Evolutionary conservation across 768 basidiomycete species (phyloP).

Genomic region (Trichaptum fuscoviolaceum): DNA sequence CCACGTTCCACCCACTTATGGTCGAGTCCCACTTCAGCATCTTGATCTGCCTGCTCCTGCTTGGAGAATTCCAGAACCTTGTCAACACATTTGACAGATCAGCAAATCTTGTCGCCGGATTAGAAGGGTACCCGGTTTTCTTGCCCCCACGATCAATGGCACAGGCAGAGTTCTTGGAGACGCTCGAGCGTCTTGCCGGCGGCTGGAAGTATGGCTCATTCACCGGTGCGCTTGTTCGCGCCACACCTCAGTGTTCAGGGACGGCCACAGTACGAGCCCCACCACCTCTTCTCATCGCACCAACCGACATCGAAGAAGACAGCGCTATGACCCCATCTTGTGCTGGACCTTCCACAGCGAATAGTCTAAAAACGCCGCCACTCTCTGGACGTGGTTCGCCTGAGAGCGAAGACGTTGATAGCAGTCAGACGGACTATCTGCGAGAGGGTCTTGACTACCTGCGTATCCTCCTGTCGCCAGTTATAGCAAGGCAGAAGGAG

Average conservation of each 20-base stretch:
- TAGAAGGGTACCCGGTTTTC: constrained; percentile 88
- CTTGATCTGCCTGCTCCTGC: constrained; percentile 68
- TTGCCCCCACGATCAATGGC: constrained; percentile 83
- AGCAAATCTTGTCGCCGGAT: constrained; percentile 66
- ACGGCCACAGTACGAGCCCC: constrained; percentile 16
- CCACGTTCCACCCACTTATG: constrained; percentile 86
- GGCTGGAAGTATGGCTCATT: constrained; percentile 64
- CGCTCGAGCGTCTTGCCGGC: constrained; percentile 71
- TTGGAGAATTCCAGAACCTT: constrained; percentile 64
- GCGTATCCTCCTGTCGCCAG: constrained; percentile 70
- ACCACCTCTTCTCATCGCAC: constrained; percentile 14
- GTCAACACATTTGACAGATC: constrained; percentile 62
- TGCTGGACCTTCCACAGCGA: constrained; percentile 15
- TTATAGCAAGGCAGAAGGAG: constrained; percentile 56
- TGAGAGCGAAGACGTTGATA: constrained; percentile 2
- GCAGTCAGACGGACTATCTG: constrained; percentile 29
- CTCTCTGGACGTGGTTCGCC: not conserved
- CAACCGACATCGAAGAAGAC: constrained; percentile 20
- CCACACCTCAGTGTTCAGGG: not conserved
- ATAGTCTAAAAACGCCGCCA: constrained; percentile 8
- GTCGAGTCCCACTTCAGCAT: constrained; percentile 84
- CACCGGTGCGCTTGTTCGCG: not conserved
- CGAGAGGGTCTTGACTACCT: constrained; percentile 58
- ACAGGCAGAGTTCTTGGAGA: constrained; percentile 84
- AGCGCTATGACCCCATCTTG: constrained; percentile 21